phyloP scores from a whole-genome alignment of 192 early-diverging fungal genomes.

The Coemansia furcata region DNA sequence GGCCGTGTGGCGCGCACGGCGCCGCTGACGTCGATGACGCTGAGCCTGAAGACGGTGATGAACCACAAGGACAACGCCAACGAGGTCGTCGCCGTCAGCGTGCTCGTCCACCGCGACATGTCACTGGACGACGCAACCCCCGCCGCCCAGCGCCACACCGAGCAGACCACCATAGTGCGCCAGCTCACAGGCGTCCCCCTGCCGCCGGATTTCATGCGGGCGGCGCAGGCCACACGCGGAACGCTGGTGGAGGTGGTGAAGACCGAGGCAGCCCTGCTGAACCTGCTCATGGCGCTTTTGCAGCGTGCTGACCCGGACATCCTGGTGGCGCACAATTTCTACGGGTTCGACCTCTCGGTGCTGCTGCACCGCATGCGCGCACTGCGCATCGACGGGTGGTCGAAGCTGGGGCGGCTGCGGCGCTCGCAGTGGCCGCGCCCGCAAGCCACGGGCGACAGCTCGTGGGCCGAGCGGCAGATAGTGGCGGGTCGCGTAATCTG shows the following conservation, averaged over 20 bases:
- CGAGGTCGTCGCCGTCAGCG: conserved; percentile 82
- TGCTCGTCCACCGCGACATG: conserved; percentile 71
- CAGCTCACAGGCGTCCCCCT: conserved; percentile 68
- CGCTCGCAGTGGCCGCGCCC: conserved; percentile 83
- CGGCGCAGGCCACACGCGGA: conserved; percentile 29
- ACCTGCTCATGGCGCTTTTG: conserved; percentile 71
- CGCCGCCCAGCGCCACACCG: conserved; percentile 45
- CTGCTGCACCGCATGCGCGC: conserved; percentile 90
- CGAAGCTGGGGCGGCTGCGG: conserved; percentile 79
- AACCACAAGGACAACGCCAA: conserved; percentile 80
- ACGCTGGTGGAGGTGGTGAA: conserved; percentile 59
- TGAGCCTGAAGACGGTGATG: conserved; percentile 81
- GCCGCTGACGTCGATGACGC: conserved; percentile 80
- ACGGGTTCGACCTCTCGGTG: conserved; percentile 92
- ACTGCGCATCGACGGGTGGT: conserved; percentile 79
- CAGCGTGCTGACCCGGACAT: conserved; percentile 86
- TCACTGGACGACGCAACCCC: conserved; percentile 57
- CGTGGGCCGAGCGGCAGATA: conserved; percentile 70
- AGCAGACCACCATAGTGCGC: conserved; percentile 71
- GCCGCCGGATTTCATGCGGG: conserved; percentile 76
- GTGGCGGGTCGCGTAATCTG: conserved; percentile 86
- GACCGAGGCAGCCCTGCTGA: conserved; percentile 78
- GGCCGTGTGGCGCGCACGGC: conserved; percentile 56
- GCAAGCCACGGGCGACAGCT: conserved; percentile 72
- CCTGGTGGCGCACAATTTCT: conserved; percentile 94